Conservation (phyloP, 805 yeast genomes). For the Hanseniaspora meyeri region DNA sequence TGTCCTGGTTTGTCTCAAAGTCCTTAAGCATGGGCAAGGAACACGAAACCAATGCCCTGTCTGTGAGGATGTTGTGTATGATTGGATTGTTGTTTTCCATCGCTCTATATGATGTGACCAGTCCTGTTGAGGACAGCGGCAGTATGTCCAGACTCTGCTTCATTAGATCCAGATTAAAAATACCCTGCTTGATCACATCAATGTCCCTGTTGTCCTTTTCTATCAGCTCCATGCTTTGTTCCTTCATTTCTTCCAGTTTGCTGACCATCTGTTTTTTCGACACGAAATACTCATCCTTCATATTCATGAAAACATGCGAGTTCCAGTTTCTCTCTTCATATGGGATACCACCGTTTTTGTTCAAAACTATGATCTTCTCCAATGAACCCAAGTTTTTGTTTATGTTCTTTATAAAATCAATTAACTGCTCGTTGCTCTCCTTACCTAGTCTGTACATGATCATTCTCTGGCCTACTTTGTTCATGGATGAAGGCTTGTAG, state of each 20-base stretch:
- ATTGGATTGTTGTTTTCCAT: conserved; percentile 64
- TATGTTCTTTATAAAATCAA: not conserved
- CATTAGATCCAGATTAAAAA: conserved; percentile 58
- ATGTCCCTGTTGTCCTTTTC: conserved; percentile 11
- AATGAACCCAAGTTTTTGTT: conserved; percentile 35
- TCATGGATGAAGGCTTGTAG: conserved; percentile 46
- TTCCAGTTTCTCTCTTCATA: conserved; percentile 67
- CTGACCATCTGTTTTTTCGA: conserved; percentile 47
- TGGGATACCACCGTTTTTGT: conserved; percentile 82
- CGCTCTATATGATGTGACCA: conserved; percentile 72
- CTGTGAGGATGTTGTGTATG: conserved; percentile 80
- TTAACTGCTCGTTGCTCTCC: not conserved
- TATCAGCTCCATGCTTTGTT: conserved; percentile 3
- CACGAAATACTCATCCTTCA: conserved; percentile 66
- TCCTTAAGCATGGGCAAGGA: conserved; percentile 60
- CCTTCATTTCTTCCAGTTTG: conserved; percentile 12
- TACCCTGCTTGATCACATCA: conserved; percentile 35
- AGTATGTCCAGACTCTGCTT: conserved; percentile 38
- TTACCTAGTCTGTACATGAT: conserved; percentile 25
- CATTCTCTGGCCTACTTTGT: conserved; percentile 30
- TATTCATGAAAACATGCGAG: conserved; percentile 76
- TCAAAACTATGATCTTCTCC: conserved; percentile 73
- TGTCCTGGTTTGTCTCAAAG: conserved; percentile 15
- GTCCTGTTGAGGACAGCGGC: conserved; percentile 56
- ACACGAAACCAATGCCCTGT: conserved; percentile 79